A percentile compares a stretch with the other conserved stretches of the same genome.
phyloP scores from a whole-genome alignment of 139 green algal genomes.

The Micractinium conductrix region DNA sequence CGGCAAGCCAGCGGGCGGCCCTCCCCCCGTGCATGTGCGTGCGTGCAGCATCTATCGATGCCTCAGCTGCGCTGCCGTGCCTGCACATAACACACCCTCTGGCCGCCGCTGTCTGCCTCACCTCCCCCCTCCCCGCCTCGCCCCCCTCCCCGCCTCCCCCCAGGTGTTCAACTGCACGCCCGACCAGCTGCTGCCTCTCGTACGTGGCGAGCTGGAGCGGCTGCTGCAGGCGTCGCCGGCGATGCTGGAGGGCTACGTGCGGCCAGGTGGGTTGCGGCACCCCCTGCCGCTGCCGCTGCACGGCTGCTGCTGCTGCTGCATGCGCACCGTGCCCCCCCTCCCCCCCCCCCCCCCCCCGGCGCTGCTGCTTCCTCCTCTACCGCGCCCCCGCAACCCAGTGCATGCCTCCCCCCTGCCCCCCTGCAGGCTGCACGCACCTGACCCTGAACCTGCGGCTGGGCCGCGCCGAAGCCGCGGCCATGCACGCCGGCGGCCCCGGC shows the following conservation, averaged over 20 bases:
- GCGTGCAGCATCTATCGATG: too few relatives aligned
- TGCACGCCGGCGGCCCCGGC: neutral
- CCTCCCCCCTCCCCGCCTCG: neutral
- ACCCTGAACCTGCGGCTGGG: conserved; percentile 26
- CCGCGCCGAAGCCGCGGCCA: neutral
- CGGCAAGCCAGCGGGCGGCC: too few relatives aligned
- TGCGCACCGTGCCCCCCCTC: too few relatives aligned
- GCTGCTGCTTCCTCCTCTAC: too few relatives aligned
- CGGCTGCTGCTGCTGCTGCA: too few relatives aligned
- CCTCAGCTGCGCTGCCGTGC: too few relatives aligned
- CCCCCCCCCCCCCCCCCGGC: too few relatives aligned
- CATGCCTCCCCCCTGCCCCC: neutral
- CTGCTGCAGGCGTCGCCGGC: conserved; percentile 3
- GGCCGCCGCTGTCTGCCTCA: too few relatives aligned
- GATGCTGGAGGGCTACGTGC: conserved; percentile 39
- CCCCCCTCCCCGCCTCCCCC: neutral
- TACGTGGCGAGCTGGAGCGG: conserved; percentile 21
- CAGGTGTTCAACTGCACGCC: conserved; percentile 43
- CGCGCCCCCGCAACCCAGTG: too few relatives aligned
- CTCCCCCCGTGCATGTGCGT: too few relatives aligned
- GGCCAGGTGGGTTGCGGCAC: neutral
- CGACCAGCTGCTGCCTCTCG: conserved; percentile 26
- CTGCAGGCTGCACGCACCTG: conserved; percentile 40
- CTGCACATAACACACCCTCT: too few relatives aligned
- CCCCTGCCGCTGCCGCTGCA: neutral